Evolutionary conservation across 148 eudicot genomes (phyloP), one percentile per base, ranked within the genome.

Genomic region (Rhododendron kiyosumense): DNA sequence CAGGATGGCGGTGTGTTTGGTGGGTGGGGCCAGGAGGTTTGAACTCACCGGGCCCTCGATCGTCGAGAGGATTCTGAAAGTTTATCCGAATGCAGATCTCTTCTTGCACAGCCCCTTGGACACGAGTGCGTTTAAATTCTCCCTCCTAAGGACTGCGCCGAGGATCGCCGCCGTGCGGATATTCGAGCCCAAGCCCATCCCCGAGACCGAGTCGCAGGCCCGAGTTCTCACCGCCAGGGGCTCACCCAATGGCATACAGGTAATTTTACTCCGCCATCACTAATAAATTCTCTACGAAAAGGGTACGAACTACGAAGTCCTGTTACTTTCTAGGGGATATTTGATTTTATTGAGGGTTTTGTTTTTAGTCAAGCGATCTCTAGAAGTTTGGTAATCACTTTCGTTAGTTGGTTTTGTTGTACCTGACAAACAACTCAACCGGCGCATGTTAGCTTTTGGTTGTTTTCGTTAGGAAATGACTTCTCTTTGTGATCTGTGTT

Each of bases 181-280:
- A 8, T 95, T 97, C 85, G 49, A 86, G 34, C 98, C 93, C 28
- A 18, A 67, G 2, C 80, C 13, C 74, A 88, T 97, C 24, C 84
- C 84, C 45, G 98, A 95, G 87, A 89, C 93, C 20, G 96, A 93
- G 88, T 79, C 93, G 7, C 91, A 92, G 85, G 36, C 65, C 61
- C 94, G 96, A 14, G 98, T 97, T 34, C 92, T 97, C 54, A 94
- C 98, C 12, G 90, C 98, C 2, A 89, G 86, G 22, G 91, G 93
- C 88, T 97, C 99, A 30, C 99, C 99, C 28, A 94, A 94, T 69
- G 98, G 99, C 38, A 93, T 97, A 51, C 99, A 97, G 99, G 98
- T 97, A 54, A 57, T 12, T 79, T 51, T 46, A 67, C 73, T 46
- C 80, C n/a, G 8, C 46, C 45, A 38, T 45, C 36, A 4, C 0